Base-by-base conservation (phyloP, 352 stramenopile genomes). In the Peronospora destructor region DNA sequence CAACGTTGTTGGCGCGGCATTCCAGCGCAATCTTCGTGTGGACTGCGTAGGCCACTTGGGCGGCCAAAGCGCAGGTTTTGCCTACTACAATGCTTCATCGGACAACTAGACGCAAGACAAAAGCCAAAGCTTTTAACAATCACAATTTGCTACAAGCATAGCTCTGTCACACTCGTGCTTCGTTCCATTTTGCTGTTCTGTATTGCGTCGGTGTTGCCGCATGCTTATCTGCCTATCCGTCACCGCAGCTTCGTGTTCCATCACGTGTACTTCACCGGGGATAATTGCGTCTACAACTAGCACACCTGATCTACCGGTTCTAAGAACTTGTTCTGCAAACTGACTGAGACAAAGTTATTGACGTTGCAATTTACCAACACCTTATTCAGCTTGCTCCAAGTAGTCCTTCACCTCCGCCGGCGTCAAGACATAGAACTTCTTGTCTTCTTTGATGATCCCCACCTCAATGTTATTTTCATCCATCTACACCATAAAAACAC, bases 381-480 rank as follows among this genome's bases (percentile, higher is more conserved):
- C 58, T 87, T 97, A 98, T 73, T 97, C 96, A 17, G 95, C 94
- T 76, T 99, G 96, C 67, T 99, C 95, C 51, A 99, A 76, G 86
- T 99, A 99, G 80, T 99, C 97, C 71, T 98, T 97, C 64, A 99
- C 95, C 75, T 99, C 95, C 30, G 90, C 89, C 2, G 94, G 93
- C 35, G 88, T 98, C 54, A 99, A 83, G 59, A 99, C 78, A 47
- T 85, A 74, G 73, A 99, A 99, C 68, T 97, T 97, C 55, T 95
- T 93, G 78, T 98, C 93, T 37, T 86, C 89, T 56, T 91, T 92
- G 45, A 99, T 96, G 47, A 99, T 88, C 32, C 88, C 97, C 16
- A 99, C 91, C 74, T 99, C 92, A 69, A 99, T 98, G 70, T 99
- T 99, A 59, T 91, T 79, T 48, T 96, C 87, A 63, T 96, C 97